Evolutionary conservation across 768 basidiomycete genomes (phyloP), one percentile per base, ranked within the genome.

Genomic region (Cantharellus anzutake): DNA sequence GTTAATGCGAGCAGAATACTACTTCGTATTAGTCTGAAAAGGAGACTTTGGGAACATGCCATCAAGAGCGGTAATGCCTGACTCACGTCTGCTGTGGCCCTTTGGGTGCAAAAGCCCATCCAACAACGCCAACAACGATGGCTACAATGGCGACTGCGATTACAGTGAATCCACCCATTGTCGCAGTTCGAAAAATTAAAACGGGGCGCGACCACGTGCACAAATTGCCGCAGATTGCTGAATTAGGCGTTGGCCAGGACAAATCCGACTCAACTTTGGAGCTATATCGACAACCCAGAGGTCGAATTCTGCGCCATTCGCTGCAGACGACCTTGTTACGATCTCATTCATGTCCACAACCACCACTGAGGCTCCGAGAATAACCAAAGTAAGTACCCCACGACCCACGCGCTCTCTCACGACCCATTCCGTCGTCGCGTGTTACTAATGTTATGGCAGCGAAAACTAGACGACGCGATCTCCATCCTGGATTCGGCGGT

Each of bases 81-180:
- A 78, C 86, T 64, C 68, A 94, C 93, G 83, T 84, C 74, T 96
- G 92, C 60, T 92, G 80, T 38, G 85, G 80, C 2, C 94, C 92
- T 67, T 92, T 94, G 0, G 86, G 90, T 0, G 80, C 78, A 61
- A 82, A 78, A 38, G 89, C 70, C 70, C 80, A 87, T 2, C 78
- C 74, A 37, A 73, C 74, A 1, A 75, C 72, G 74, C 84, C 87
- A 5, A 90, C 73, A 0, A 73, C 84, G 16, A 79, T 68, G 16
- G 82, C 77, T 50, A 86, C 68, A 50, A 81, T 76, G 53, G 89
- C 76, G 58, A 85, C 68, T 66, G 87, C 70, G 63, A 87, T 60
- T 38, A 89, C 75, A 35, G 86, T 85, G 59, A 86, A 74, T 64
- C 81, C 71, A 16, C 67, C 63, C 67, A 68, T 68, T 4, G 29